Evolutionary conservation across 2,329 filamentous ascomycete species (phyloP), one percentile per base, ranked within the genome.

Genomic region (Sordariomycetes sp.): DNA sequence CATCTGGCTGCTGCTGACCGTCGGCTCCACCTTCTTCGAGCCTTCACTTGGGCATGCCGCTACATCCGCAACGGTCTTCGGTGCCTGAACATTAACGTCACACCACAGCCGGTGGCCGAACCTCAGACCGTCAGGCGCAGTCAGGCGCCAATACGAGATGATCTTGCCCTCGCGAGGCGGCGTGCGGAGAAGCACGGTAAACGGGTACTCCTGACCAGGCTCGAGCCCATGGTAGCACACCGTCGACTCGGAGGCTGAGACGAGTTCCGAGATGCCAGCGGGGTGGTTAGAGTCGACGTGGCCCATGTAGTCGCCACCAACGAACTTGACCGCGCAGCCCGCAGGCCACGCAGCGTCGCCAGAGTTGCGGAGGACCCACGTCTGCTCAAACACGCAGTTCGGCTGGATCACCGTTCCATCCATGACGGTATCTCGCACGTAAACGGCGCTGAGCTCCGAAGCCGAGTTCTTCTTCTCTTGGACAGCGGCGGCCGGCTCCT

Each of bases 51-150:
- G 24, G 51, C 14, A n/a, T 12, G 51, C 51, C 4, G 24, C 28
- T 3, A 34, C 51, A 16, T 28, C 24, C 24, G 24, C 16, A 28
- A 34, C 51, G 2, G 24, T 34, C 24, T 32, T 34, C 12, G 51
- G 55, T 61, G 67, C 65, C 54, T 78, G 74, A 64, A 97, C 90
- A 55, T 83, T 81, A 62, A 99, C 83, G 64, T 97, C 91, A 69
- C 93, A 97, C 93, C 93, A 99, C 54, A 99, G 79, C 67, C 91
- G 89, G 75, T 97, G 89, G 46, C 94, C 94, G 63, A 97, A 97
- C 63, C 90, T 88, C 62, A 81, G 77, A 25, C 92, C 92, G 59
- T 90, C 85, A 8, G 85, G 79, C 60, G 89, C 85, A 65, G 92
- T 95, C 63, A 99, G 77, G 62, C 93, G 91, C 94, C 94, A 99